A percentile compares a stretch with the other conserved stretches of the same genome.
Evolutionary conservation across 2,329 filamentous ascomycete genomes (phyloP).

Genomic region (Shiraia sp.): DNA sequence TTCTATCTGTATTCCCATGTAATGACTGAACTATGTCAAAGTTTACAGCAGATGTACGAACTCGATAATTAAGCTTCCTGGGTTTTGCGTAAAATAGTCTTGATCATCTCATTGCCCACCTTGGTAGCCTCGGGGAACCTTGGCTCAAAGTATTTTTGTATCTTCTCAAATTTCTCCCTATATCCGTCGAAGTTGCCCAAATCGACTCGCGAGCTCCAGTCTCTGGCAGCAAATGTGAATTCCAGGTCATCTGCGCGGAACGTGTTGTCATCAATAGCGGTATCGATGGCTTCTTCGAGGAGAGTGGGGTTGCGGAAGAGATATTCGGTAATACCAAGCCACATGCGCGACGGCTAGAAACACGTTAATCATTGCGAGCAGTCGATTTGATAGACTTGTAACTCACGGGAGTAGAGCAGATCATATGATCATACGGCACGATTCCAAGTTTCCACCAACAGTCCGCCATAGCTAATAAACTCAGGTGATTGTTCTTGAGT

Average conservation of each 20-base stretch:
- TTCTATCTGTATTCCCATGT: no score
- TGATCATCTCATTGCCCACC: constrained; percentile 96
- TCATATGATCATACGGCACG: constrained; percentile 98
- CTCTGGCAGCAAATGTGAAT: constrained; percentile 94
- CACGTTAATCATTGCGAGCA: constrained; percentile 1
- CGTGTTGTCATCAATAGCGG: constrained; percentile 84
- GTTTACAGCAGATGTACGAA: no score
- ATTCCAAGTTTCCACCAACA: constrained; percentile 95
- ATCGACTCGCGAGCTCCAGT: constrained; percentile 92
- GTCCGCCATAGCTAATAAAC: constrained; percentile 93
- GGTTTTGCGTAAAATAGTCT: constrained; percentile 85
- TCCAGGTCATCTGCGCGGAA: constrained; percentile 96
- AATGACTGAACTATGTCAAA: no score
- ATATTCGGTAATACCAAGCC: constrained; percentile 96
- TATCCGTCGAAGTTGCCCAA: constrained; percentile 94
- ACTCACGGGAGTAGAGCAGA: constrained; percentile 86
- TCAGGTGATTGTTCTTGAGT: constrained; percentile 90
- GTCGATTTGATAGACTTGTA: neutral
- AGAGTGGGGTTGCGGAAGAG: constrained; percentile 82
- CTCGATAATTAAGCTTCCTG: constrained; percentile 23
- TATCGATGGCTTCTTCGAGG: constrained; percentile 82
- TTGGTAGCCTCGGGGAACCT: constrained; percentile 84
- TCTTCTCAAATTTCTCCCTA: constrained; percentile 85
- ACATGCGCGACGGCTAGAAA: constrained; percentile 79
- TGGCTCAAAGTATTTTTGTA: constrained; percentile 89